Evolutionary conservation across 1,284 basidiomycete genomes (phyloP).

Genomic region (Flammula alnicola): DNA sequence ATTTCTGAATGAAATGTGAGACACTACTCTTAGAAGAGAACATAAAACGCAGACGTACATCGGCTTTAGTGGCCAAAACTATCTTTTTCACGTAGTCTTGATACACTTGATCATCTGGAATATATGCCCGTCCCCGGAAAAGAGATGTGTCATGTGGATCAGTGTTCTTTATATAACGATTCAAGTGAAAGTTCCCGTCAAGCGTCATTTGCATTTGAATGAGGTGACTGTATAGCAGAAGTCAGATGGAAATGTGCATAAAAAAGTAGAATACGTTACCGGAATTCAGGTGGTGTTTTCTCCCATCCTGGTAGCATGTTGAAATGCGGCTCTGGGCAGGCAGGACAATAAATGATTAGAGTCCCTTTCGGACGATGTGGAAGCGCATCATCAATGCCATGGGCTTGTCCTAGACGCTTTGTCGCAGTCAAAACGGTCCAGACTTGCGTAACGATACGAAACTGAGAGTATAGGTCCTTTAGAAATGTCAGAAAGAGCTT

Average conservation of each 20-base stretch:
- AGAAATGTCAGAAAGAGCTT: not conserved
- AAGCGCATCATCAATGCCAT: not conserved
- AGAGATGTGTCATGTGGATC: not conserved
- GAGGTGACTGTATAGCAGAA: slow-evolving; percentile 2
- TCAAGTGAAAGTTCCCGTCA: slow-evolving; percentile 6
- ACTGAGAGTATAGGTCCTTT: slow-evolving; percentile 9
- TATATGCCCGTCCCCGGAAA: not conserved
- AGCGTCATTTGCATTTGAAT: not conserved
- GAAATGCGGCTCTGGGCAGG: slow-evolving; percentile 4
- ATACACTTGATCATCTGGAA: not conserved
- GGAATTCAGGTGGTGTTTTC: not conserved
- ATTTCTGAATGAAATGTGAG: too few species aligned
- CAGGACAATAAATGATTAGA: not conserved
- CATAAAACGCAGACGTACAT: too few species aligned
- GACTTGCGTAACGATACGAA: not conserved
- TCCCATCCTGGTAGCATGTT: slow-evolving; percentile 3
- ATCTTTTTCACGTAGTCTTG: not conserved
- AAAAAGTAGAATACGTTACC: not conserved
- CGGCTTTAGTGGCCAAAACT: not conserved
- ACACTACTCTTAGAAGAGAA: too few species aligned
- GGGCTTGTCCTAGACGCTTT: slow-evolving; percentile 3
- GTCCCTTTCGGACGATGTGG: not conserved
- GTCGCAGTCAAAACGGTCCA: not conserved
- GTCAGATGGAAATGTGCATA: not conserved
- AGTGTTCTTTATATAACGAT: slow-evolving; percentile 6